Conservation (phyloP, 192 early-diverging fungal species). For the Linnemannia zychae region DNA sequence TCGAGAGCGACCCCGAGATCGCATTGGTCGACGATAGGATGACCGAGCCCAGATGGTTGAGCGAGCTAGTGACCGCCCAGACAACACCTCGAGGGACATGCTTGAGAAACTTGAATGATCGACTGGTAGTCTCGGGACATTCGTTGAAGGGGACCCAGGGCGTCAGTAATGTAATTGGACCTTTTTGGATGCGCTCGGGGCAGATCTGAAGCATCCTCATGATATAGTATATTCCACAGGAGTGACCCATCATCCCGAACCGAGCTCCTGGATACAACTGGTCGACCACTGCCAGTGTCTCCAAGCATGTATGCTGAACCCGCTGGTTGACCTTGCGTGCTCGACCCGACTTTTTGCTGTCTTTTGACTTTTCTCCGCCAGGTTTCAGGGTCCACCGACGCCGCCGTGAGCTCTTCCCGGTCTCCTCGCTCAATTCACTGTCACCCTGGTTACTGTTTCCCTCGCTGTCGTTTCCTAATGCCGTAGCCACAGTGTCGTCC, state of each 20-base stretch:
- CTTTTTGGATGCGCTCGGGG: constrained; percentile 24
- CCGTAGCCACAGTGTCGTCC: not conserved
- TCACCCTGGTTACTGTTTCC: not conserved
- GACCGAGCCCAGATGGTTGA: constrained; percentile 51
- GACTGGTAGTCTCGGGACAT: constrained; percentile 46
- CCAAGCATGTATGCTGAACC: constrained; percentile 33
- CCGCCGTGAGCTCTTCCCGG: not conserved
- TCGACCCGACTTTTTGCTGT: not conserved
- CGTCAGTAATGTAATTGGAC: constrained; percentile 37
- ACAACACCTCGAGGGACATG: constrained; percentile 45
- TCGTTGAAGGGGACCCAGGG: constrained; percentile 58
- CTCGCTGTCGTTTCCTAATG: not conserved
- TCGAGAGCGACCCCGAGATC: constrained; percentile 34
- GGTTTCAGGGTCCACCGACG: not conserved
- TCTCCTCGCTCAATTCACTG: not conserved
- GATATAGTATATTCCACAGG: constrained; percentile 50
- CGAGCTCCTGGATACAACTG: constrained; percentile 17
- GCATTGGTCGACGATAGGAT: constrained; percentile 43
- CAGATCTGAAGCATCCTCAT: constrained; percentile 40
- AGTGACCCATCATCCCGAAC: constrained; percentile 54
- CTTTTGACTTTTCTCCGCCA: not conserved
- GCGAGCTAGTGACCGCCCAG: constrained; percentile 51
- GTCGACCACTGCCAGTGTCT: constrained; percentile 33
- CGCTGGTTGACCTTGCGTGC: constrained; percentile 22
- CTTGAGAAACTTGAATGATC: constrained; percentile 51